phyloP scores from a whole-genome alignment of 2,329 filamentous ascomycete species.

The Mariannaea sp. region DNA sequence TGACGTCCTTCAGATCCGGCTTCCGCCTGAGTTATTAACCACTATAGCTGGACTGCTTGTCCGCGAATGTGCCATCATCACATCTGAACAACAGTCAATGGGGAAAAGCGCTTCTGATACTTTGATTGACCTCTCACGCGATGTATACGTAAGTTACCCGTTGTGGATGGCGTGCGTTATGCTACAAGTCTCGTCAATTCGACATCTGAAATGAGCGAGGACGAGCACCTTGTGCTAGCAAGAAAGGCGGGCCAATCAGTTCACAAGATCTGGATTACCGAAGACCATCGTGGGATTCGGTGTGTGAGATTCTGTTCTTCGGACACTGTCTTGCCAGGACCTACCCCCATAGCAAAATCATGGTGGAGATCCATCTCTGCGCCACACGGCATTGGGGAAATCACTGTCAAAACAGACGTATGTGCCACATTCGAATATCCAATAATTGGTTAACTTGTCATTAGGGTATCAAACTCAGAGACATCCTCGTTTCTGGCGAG shows the following conservation, averaged over 20 bases:
- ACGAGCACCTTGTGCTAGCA: not conserved
- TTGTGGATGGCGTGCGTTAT: constrained; percentile 18
- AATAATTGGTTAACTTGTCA: not conserved
- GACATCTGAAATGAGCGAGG: not conserved
- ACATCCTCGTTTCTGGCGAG: constrained; percentile 11
- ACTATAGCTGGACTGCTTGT: constrained; percentile 18
- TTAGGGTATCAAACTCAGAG: constrained; percentile 19
- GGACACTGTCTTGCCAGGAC: constrained; percentile 3
- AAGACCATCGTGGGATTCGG: constrained; percentile 23
- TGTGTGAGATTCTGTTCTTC: constrained; percentile 8
- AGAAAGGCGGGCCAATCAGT: not conserved
- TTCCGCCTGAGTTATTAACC: constrained; percentile 18
- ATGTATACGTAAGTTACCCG: constrained; percentile 9
- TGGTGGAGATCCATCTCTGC: constrained; percentile 21
- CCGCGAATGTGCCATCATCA: constrained; percentile 20
- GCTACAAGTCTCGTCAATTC: constrained; percentile 11
- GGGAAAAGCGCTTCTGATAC: not conserved
- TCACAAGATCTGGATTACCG: constrained; percentile 21
- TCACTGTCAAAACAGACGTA: not conserved
- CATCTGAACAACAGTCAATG: constrained; percentile 7
- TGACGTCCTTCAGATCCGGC: constrained; percentile 4
- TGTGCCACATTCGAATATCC: not conserved
- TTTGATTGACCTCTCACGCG: constrained; percentile 1
- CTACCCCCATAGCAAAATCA: constrained; percentile 14
- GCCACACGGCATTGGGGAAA: not conserved